A percentile compares a stretch with the other conserved stretches of the same genome.
Evolutionary conservation across 2,329 filamentous ascomycete species (phyloP).

Genomic region (Cordyceps cateniannulata): DNA sequence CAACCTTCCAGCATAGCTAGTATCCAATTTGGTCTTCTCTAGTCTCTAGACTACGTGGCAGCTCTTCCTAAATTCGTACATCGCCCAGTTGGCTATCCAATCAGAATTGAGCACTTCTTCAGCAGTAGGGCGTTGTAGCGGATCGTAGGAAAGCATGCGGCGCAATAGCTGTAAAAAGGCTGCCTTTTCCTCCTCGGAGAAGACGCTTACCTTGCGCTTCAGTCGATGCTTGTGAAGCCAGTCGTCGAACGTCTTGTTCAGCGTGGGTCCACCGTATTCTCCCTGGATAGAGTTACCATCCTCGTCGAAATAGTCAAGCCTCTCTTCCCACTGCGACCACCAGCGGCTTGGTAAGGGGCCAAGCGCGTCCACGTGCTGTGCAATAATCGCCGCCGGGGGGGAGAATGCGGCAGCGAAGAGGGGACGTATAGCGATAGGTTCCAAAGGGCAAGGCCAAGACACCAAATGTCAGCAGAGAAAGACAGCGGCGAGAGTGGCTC

Average conservation of each 20-base stretch:
- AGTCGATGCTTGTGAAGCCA: not conserved
- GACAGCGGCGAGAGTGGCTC: conserved; percentile 4
- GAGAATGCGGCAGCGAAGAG: conserved; percentile 17
- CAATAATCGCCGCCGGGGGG: conserved; percentile 16
- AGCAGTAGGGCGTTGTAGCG: conserved; percentile 23
- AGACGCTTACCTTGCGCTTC: conserved; percentile 12
- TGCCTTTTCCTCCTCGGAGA: conserved; percentile 17
- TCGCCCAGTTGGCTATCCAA: conserved; percentile 28
- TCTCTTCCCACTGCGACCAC: conserved; percentile 12
- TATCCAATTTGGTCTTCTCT: no score
- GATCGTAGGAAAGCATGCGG: conserved; percentile 23
- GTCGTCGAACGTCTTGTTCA: conserved; percentile 16
- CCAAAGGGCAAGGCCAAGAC: conserved; percentile 17
- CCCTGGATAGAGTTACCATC: not conserved
- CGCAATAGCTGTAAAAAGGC: conserved; percentile 24
- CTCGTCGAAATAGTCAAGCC: not conserved
- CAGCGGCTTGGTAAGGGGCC: conserved; percentile 14
- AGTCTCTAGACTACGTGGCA: no score
- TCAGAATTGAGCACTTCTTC: conserved; percentile 25
- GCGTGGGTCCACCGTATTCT: conserved; percentile 16
- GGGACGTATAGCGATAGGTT: conserved; percentile 19
- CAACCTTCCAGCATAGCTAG: no score
- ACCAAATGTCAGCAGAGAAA: conserved; percentile 18
- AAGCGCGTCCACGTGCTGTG: conserved; percentile 20
- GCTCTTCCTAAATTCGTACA: not conserved